Evolutionary conservation across 1,284 basidiomycete genomes (phyloP).

Genomic region (Cystobasidium slooffiae): DNA sequence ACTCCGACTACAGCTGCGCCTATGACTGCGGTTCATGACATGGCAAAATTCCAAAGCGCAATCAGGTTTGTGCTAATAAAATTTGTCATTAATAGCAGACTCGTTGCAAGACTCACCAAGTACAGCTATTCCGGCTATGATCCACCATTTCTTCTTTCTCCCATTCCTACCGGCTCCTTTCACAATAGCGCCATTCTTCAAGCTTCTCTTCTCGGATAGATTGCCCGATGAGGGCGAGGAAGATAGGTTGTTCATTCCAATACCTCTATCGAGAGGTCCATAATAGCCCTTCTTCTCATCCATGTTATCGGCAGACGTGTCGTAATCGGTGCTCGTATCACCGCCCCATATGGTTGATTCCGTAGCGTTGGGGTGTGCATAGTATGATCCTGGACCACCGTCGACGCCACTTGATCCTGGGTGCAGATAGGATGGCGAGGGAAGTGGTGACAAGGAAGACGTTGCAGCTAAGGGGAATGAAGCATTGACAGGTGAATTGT

Average conservation of each 20-base stretch:
- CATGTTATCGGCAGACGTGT: not conserved
- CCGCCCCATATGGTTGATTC: slow-evolving; percentile 18
- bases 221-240: not conserved
- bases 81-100: not conserved
- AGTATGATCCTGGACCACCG: slow-evolving; percentile 1
- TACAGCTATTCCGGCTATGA: slow-evolving; percentile 7
- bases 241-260: too few relatives aligned
- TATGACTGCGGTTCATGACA: slow-evolving; percentile 3
- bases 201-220: not conserved
- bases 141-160: slow-evolving; percentile 22
- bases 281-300: slow-evolving; percentile 24
- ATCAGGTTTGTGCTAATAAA: too few relatives aligned
- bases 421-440: too few relatives aligned
- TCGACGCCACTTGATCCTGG: not conserved
- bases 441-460: too few relatives aligned
- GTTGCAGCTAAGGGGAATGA: too few relatives aligned
- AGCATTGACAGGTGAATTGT: too few relatives aligned
- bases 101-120: slow-evolving; percentile 1
- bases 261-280: not conserved
- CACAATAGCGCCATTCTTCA: not conserved
- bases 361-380: slow-evolving; percentile 3
- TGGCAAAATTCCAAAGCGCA: not conserved
- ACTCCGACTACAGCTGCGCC: slow-evolving; percentile 13
- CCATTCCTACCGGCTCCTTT: not conserved
- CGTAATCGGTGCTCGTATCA: not conserved